A percentile compares a stretch with the other conserved stretches of the same genome.
Evolutionary conservation across 108 stramenopile genomes (phyloP).

Genomic region (Pseudonitzschia delicatissima): DNA sequence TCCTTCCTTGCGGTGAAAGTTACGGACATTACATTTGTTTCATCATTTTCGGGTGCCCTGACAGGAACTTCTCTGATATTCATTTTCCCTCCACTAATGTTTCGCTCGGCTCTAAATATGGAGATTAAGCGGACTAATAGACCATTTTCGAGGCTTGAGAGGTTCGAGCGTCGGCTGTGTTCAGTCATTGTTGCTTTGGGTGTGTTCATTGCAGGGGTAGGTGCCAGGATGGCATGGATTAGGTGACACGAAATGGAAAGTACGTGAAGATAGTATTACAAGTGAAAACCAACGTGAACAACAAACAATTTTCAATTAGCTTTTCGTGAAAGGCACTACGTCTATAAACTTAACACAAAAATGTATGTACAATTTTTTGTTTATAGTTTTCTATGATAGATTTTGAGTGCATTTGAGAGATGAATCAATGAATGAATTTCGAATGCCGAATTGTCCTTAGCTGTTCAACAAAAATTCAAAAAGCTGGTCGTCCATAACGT

Average conservation of each 20-base stretch:
- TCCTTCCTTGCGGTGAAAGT: conserved; percentile 55
- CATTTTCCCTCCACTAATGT: conserved; percentile 91
- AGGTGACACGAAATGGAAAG: no score
- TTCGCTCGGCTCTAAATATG: conserved; percentile 17
- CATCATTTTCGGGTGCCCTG: conserved; percentile 84
- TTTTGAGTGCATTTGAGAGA: no score
- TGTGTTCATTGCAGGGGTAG: conserved; percentile 47
- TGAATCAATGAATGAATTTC: no score
- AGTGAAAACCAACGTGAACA: no score
- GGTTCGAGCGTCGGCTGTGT: neutral
- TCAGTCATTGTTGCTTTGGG: conserved; percentile 15
- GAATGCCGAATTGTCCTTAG: no score
- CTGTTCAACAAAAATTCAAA: conserved; percentile 84
- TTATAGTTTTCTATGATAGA: no score
- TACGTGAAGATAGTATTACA: no score
- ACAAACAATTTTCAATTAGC: no score
- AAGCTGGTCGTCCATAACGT: conserved; percentile 72
- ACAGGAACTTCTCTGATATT: conserved; percentile 87
- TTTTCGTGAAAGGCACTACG: no score
- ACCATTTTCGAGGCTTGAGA: neutral
- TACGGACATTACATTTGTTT: conserved; percentile 73
- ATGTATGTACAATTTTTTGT: no score
- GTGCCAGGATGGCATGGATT: conserved; percentile 49
- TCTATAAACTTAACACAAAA: no score
- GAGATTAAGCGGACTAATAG: neutral